Percentiles rank a stretch among this genome's conserved stretches.
phyloP scores from a whole-genome alignment of 2,329 filamentous ascomycete species.

The Fusarium solani-melongenae region DNA sequence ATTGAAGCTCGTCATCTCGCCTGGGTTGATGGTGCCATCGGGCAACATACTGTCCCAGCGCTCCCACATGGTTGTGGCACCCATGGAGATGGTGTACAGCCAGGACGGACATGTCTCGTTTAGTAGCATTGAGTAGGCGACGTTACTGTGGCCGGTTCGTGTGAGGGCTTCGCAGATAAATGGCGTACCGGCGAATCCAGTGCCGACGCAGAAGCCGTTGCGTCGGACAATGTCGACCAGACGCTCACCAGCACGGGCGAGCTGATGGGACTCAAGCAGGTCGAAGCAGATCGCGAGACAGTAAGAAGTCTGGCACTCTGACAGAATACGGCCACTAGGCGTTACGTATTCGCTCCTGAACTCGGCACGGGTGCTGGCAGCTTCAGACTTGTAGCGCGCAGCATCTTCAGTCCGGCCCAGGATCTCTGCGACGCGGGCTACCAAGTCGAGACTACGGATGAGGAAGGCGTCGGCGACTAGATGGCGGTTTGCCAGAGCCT shows the following conservation, averaged over 20 bases:
- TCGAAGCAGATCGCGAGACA: slow-evolving; percentile 38
- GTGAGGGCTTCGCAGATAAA: slow-evolving; percentile 39
- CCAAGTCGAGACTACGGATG: slow-evolving; percentile 53
- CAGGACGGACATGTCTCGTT: slow-evolving; percentile 50
- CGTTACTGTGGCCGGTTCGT: slow-evolving; percentile 24
- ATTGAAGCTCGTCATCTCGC: slow-evolving; percentile 56
- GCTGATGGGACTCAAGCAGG: slow-evolving; percentile 13
- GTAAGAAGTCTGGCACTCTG: slow-evolving; percentile 39
- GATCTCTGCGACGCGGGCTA: slow-evolving; percentile 48
- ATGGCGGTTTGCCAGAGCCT: slow-evolving; percentile 52
- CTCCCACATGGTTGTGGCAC: slow-evolving; percentile 56
- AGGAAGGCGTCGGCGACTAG: slow-evolving; percentile 61
- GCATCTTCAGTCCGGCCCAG: slow-evolving; percentile 43
- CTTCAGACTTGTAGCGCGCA: slow-evolving; percentile 20
- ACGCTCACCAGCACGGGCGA: slow-evolving; percentile 17
- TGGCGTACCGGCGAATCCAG: slow-evolving; percentile 54
- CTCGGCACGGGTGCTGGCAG: slow-evolving; percentile 21
- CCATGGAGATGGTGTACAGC: slow-evolving; percentile 53
- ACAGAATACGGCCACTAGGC: slow-evolving; percentile 29
- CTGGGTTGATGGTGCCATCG: slow-evolving; percentile 51
- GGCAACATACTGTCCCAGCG: slow-evolving; percentile 55
- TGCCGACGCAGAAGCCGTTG: slow-evolving; percentile 35
- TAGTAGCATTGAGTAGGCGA: slow-evolving; percentile 52
- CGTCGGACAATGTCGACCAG: slow-evolving; percentile 29
- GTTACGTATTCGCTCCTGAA: slow-evolving; percentile 39